Evolutionary conservation across 768 basidiomycete genomes (phyloP).

Genomic region (Tephrocybe sp.): DNA sequence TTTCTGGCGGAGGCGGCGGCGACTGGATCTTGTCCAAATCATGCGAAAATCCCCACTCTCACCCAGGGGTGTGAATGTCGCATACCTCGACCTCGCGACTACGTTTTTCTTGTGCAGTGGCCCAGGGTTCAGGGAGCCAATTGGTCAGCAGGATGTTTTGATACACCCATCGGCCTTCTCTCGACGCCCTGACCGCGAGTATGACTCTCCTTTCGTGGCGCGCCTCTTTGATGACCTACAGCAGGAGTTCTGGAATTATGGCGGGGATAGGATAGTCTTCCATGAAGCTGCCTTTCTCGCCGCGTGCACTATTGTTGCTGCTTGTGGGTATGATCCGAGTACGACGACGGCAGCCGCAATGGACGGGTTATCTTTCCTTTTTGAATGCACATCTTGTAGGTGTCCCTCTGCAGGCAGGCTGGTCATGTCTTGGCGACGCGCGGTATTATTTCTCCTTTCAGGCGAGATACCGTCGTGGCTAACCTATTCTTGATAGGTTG

Average conservation of each 20-base stretch:
- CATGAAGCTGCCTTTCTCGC: conserved; percentile 19
- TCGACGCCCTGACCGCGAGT: conserved; percentile 10
- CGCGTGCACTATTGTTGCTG: conserved; percentile 16
- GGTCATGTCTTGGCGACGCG: conserved; percentile 25
- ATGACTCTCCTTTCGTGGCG: conserved; percentile 8
- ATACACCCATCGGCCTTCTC: conserved; percentile 17
- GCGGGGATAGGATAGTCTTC: conserved; percentile 17
- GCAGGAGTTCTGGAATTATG: conserved; percentile 23
- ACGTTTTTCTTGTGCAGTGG: conserved; percentile 22
- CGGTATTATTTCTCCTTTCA: conserved; percentile 36
- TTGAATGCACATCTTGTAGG: conserved; percentile 25
- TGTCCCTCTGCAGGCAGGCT: conserved; percentile 14
- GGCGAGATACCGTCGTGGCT: conserved; percentile 29
- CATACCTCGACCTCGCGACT: conserved; percentile 24
- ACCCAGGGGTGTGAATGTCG: background rate
- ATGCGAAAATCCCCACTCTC: conserved; percentile 16
- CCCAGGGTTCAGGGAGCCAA: conserved; percentile 15
- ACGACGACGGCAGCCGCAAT: conserved; percentile 22
- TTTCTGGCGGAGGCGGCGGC: conserved; percentile 15
- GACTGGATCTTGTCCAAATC: conserved; percentile 16
- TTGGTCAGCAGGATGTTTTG: conserved; percentile 18
- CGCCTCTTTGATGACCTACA: conserved; percentile 22
- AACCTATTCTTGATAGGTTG: conserved; percentile 11
- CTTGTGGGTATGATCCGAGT: conserved; percentile 22
- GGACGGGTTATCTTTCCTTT: conserved; percentile 23